Conservation (phyloP, 2,329 filamentous ascomycete species). For the Colletotrichum acutatum region DNA sequence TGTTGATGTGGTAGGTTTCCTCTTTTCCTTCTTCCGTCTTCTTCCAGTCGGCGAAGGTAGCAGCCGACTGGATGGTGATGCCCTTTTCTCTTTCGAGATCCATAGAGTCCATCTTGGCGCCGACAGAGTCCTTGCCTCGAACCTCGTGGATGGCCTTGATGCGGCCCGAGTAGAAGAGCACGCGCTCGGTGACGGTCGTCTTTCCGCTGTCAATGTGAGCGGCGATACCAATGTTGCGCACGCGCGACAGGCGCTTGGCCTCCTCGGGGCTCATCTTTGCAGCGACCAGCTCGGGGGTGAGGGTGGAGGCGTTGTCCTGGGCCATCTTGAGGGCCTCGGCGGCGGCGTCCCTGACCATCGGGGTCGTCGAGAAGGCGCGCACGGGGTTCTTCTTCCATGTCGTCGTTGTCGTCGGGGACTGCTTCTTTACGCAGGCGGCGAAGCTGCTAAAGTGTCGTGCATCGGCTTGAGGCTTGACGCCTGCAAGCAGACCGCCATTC, state of each 20-base stretch:
- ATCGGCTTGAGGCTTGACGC: conserved; percentile 42
- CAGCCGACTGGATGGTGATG: conserved; percentile 98
- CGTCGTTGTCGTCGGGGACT: conserved; percentile 3
- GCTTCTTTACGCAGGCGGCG: conserved; percentile 39
- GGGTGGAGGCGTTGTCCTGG: conserved; percentile 61
- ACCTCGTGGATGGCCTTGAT: conserved; percentile 99
- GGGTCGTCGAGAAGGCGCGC: conserved; percentile 49
- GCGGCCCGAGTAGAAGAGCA: conserved; percentile 97
- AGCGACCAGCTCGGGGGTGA: conserved; percentile 72
- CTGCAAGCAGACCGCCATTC: conserved; percentile 50
- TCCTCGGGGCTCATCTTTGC: conserved; percentile 86
- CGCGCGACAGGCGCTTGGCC: conserved; percentile 78
- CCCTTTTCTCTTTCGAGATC: conserved; percentile 98
- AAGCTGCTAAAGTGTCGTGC: conserved; percentile 43
- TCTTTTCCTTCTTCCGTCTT: conserved; percentile 87
- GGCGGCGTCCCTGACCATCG: conserved; percentile 45
- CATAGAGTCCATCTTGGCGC: conserved; percentile 99
- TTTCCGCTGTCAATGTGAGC: conserved; percentile 99
- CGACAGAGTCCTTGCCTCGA: conserved; percentile 90
- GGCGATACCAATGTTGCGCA: conserved; percentile 98
- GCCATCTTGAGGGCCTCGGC: conserved; percentile 63
- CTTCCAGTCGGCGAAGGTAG: conserved; percentile 97
- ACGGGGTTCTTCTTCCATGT: conserved; percentile 29
- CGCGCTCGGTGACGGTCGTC: conserved; percentile 94
- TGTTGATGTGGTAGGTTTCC: conserved; percentile 94